Percentiles rank a stretch among this genome's conserved stretches.
Evolutionary conservation across 2,329 filamentous ascomycete genomes (phyloP).

Genomic region (Macrophomina pseudophaseolina): DNA sequence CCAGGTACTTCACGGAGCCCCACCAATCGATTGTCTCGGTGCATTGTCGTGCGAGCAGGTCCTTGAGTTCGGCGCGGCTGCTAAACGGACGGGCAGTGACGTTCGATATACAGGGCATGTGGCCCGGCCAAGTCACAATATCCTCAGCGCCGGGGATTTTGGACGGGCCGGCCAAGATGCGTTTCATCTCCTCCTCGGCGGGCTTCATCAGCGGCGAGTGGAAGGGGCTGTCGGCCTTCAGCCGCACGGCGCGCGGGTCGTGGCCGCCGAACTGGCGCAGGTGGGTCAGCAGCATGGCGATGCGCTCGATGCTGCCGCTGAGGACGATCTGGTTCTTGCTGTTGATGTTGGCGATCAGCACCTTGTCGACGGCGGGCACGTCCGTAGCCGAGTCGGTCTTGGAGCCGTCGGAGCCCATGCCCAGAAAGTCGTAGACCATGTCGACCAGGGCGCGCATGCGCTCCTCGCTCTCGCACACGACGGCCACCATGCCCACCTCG

Average conservation of each 20-base stretch:
- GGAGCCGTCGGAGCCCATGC: conserved; percentile 67
- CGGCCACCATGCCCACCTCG: conserved; percentile 91
- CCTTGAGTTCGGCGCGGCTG: conserved; percentile 74
- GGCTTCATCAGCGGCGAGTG: conserved; percentile 92
- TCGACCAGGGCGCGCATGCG: conserved; percentile 72
- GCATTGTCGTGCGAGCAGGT: conserved; percentile 78
- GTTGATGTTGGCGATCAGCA: conserved; percentile 92
- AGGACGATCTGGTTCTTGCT: conserved; percentile 95
- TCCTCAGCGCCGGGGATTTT: conserved; percentile 65
- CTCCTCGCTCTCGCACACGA: conserved; percentile 79
- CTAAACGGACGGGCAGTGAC: conserved; percentile 79
- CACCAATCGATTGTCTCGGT: conserved; percentile 96
- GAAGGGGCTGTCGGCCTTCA: conserved; percentile 89
- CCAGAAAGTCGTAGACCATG: conserved; percentile 80
- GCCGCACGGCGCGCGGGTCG: conserved; percentile 82
- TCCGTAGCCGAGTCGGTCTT: conserved; percentile 72
- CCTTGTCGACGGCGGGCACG: conserved; percentile 79
- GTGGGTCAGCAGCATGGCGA: conserved; percentile 81
- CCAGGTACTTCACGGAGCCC: conserved; percentile 88
- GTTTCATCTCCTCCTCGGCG: conserved; percentile 74
- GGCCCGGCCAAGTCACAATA: conserved; percentile 75
- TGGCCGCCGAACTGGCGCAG: conserved; percentile 88
- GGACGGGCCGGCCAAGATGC: conserved; percentile 62
- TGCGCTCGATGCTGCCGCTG: conserved; percentile 82
- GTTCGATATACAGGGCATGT: conserved; percentile 82